Base-by-base conservation (phyloP, 108 stramenopile species). In the Cyclotella atomus region DNA sequence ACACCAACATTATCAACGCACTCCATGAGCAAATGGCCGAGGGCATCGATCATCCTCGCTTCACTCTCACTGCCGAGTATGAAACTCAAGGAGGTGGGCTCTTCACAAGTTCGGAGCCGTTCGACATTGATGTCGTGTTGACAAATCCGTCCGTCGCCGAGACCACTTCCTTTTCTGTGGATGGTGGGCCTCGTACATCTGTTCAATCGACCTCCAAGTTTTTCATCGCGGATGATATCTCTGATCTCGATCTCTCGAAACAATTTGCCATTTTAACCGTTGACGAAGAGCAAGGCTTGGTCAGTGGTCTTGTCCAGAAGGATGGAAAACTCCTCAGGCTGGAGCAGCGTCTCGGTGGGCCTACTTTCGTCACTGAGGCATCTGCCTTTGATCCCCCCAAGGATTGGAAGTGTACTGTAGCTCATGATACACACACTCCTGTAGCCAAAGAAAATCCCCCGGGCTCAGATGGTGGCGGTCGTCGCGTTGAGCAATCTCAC, bases 71-170 rank as follows among this genome's bases (percentile, higher is more conserved):
- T 41, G 60, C 60, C 20, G 12, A 41, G n/a, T 24, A 1, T 2
- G 21, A 0, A n/a, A 7, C 15, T 20, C 8, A 43, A 12, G 38
- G 4, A 36, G 60, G 20, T 12, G 20, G 20, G 0, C 34, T 61
- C 5, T 41, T 61, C 23, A 36, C 36, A 16, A 28, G 14, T 28
- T 1, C 60, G 7, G 19, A 27, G 36, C 12, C 34, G 6, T 61
- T 61, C n/a, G 60, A 61, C 16, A 61, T 61, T 61, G 34, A 36
- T 21, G 60, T 61, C 3, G 60, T 36, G 36, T 36, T 61, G 36
- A 41, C 60, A 19, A 25, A 61, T 20, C 35, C 60, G 35, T 41
- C 36, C 20, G 60, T 61, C 2, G 23, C 20, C 20, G 6, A 21
- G 6, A 6, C 14, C 16, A 38, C 60, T 0, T 41, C 38, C 10